Evolutionary conservation across 2,329 filamentous ascomycete species (phyloP), one percentile per base, ranked within the genome.

Genomic region (Botrytis hyacinthi): DNA sequence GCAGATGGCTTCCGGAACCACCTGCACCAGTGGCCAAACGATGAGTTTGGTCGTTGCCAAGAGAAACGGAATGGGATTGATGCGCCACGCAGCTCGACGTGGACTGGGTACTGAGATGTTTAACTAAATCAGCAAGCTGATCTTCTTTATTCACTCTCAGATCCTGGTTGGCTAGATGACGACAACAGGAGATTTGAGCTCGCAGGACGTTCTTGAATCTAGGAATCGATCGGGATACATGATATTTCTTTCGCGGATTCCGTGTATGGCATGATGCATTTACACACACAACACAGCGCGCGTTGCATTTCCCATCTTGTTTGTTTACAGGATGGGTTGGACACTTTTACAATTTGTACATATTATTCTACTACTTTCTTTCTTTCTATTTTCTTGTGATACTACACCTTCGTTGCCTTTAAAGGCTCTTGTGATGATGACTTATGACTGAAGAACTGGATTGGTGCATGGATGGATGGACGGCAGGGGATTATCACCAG

Each of bases 1-100:
- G 74, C 60, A 75, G 0, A 77, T 89, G 20, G 84, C 87, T 0
- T 77, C 80, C 0, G 87, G 87, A 1, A 86, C 85, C 0, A 77
- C 73, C 0, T 89, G 87, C 79, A 78, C 78, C 1, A 70, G 77
- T 0, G 87, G 87, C 0, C 80, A 86, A 73, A 81, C 82, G 2
- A 76, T 80, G 10, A 75, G 80, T 0, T 80, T 88, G 44, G 80
- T 79, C 32, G 83, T 87, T 77, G 77, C 76, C 26, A 71, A 66
- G 70, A 66, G 60, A 71, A 37, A n/a, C 4, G 48, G 14, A 20
- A 57, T 40, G 65, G 35, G 48, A 3, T 37, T 57, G 26, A 54
- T 57, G 16, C 65, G 65, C 1, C 65, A 54, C 22, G 22, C 54
- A 2, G 65, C 48, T 9, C 35, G 35, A 20, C 9, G 63, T 5